These are phyloP conservation scores for Plasmodium gaboni DNA, from an alignment of 169 alveolate species.

Conservation along the genomic window DNA sequence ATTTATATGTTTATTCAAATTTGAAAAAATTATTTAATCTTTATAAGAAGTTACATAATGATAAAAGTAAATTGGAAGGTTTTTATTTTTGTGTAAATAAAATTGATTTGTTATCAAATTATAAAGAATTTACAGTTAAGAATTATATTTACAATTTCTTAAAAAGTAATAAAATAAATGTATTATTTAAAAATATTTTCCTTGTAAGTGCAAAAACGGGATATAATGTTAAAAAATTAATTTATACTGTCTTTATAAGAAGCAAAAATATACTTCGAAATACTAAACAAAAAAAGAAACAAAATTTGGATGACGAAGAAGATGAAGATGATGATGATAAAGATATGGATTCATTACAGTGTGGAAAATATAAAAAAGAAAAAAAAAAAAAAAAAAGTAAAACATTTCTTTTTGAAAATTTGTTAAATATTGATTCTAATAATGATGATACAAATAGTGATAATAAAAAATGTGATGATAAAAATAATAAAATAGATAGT, in stretches of 20 bases:
- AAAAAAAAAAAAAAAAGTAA: background rate
- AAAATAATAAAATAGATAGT: background rate
- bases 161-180: constrained; percentile 52
- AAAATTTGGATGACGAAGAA: too few relatives aligned
- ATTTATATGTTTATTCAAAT: constrained; percentile 71
- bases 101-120: constrained; percentile 29
- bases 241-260: constrained; percentile 39
- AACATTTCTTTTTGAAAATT: background rate
- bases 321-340: background rate
- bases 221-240: constrained; percentile 54
- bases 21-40: constrained; percentile 40
- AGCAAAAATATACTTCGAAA: constrained; percentile 13
- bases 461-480: background rate
- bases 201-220: constrained; percentile 77
- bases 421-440: background rate
- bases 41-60: constrained; percentile 40
- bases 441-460: background rate
- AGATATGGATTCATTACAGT: too few relatives aligned
- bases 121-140: constrained; percentile 70
- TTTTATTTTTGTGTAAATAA: constrained; percentile 75
- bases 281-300: constrained; percentile 12
- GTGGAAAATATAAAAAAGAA: background rate
- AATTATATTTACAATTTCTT: constrained; percentile 56
- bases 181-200: constrained; percentile 57
- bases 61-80: constrained; percentile 61